Evolutionary conservation across 2,329 filamentous ascomycete species (phyloP).

Genomic region (Claviceps africana): DNA sequence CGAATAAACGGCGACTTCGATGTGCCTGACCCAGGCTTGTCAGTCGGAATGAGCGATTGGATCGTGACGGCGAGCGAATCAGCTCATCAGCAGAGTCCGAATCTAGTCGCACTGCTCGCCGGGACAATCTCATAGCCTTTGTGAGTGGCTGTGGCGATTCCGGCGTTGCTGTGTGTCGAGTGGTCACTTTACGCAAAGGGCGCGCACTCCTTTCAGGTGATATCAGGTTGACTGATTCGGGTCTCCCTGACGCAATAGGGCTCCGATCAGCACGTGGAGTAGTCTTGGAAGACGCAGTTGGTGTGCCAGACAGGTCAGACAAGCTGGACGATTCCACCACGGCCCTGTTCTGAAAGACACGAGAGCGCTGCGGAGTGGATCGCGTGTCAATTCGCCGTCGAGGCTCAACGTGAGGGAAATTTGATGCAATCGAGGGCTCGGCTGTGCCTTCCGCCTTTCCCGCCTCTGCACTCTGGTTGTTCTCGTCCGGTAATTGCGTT

Average conservation of each 20-base stretch:
- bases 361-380: constrained; percentile 10
- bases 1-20: constrained; percentile 39
- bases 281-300: constrained; percentile 21
- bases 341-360: constrained; percentile 4
- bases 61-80: constrained; percentile 23
- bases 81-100: constrained; percentile 37
- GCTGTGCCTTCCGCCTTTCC: not conserved
- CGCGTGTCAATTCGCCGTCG: not conserved
- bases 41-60: constrained; percentile 14
- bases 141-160: constrained; percentile 15
- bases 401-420: not conserved
- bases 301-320: constrained; percentile 26
- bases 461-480: not conserved
- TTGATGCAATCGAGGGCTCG: not conserved
- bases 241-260: constrained; percentile 14
- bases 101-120: constrained; percentile 16
- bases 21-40: constrained; percentile 12
- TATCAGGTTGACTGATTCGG: constrained; percentile 10
- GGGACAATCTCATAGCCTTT: constrained; percentile 10
- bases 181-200: constrained; percentile 9
- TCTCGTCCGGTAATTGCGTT: not conserved
- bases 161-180: constrained; percentile 9
- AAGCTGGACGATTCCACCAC: constrained; percentile 23
- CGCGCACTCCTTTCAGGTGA: constrained; percentile 12
- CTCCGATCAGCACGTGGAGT: constrained; percentile 21